Evolutionary conservation across 2,329 filamentous ascomycete genomes (phyloP).

Genomic region (Phialemonium atrogriseum): DNA sequence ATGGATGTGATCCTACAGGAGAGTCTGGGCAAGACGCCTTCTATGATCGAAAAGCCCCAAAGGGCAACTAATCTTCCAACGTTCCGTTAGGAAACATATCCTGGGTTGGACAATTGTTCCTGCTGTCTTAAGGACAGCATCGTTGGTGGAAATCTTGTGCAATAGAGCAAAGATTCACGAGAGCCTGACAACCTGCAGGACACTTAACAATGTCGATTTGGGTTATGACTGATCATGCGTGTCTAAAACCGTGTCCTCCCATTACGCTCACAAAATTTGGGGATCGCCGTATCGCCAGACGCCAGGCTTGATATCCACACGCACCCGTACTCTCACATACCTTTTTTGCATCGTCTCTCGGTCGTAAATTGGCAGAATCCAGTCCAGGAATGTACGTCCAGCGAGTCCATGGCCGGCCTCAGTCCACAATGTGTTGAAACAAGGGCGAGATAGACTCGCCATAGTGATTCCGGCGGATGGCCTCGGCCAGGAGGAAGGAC

Average conservation of each 20-base stretch:
- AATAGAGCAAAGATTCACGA: background rate
- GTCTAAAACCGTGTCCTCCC: conserved; percentile 10
- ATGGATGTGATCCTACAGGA: conserved; percentile 19
- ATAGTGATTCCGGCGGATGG: conserved; percentile 92
- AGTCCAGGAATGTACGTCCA: too few species aligned
- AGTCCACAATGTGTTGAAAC: conserved; percentile 58
- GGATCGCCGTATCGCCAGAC: conserved; percentile 10
- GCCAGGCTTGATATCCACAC: conserved; percentile 18
- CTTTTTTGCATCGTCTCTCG: too few species aligned
- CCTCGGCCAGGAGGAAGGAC: conserved; percentile 79
- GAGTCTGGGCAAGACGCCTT: conserved; percentile 27
- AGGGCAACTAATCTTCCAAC: conserved; percentile 54
- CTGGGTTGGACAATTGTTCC: conserved; percentile 58
- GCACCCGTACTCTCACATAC: conserved; percentile 10
- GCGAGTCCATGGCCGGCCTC: too few species aligned
- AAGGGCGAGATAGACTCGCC: conserved; percentile 71
- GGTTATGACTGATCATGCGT: conserved; percentile 15
- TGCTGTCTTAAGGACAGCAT: conserved; percentile 69
- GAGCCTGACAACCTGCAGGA: background rate
- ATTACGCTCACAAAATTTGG: conserved; percentile 5
- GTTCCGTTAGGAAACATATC: conserved; percentile 73
- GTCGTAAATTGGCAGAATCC: too few species aligned
- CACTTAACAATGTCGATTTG: conserved; percentile 11
- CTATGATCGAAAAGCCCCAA: conserved; percentile 22
- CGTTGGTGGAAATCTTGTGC: conserved; percentile 43